Conservation (phyloP, 495 filamentous ascomycete species). For the Annulohypoxylon stygium region DNA sequence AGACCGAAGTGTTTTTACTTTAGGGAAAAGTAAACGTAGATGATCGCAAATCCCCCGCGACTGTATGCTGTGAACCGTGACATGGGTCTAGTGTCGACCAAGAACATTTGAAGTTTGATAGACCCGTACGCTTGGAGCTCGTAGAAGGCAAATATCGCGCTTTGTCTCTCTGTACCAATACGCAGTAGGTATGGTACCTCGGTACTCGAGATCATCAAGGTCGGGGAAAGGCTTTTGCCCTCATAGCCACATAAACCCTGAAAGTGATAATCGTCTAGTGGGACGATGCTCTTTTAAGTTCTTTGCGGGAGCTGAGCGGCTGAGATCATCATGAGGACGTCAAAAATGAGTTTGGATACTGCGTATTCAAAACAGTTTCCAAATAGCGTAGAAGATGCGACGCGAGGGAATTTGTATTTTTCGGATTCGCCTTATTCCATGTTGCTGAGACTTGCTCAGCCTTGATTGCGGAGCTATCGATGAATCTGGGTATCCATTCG, state of each 20-base stretch:
- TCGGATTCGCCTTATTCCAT: conserved; percentile 8
- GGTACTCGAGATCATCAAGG: not conserved
- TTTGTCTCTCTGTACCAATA: not conserved
- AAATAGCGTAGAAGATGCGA: conserved; percentile 20
- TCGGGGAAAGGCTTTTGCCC: not conserved
- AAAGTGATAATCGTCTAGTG: not conserved
- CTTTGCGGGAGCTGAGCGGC: not conserved
- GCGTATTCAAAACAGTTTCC: not conserved
- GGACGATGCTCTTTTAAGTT: not conserved
- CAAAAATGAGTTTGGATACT: not conserved
- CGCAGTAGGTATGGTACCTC: not conserved
- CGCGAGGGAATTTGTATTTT: conserved; percentile 26
- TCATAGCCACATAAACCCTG: not conserved
- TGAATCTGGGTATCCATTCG: conserved; percentile 11
- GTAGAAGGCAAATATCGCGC: not conserved
- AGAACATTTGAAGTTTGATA: not conserved
- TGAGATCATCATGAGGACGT: not conserved
- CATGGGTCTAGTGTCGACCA: conserved; percentile 2
- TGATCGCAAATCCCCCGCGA: conserved; percentile 5
- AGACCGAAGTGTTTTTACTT: not conserved
- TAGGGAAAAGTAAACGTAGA: not conserved
- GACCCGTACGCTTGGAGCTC: not conserved
- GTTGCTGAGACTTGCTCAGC: conserved; percentile 37
- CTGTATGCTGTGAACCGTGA: not conserved
- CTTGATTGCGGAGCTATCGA: conserved; percentile 49